Conservation (phyloP, 257 asterid genomes). For the Salvia miltiorrhiza region DNA sequence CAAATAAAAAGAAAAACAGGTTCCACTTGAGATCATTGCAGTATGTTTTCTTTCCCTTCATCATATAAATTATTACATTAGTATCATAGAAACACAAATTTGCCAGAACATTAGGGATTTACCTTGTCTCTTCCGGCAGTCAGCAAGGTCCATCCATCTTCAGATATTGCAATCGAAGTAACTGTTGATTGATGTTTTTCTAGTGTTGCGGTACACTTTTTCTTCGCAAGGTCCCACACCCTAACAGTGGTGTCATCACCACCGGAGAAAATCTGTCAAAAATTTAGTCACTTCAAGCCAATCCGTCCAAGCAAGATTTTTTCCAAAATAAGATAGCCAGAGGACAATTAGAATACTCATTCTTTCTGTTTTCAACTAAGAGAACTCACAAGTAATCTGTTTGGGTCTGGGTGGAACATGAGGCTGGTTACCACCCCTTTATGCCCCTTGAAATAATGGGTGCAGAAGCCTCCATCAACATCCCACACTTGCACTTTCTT, state of each 20-base stretch:
- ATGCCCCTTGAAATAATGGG: conserved; percentile 96
- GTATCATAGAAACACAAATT: background rate
- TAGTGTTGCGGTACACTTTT: conserved; percentile 69
- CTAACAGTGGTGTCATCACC: conserved; percentile 76
- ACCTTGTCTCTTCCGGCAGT: conserved; percentile 97
- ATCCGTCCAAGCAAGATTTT: background rate
- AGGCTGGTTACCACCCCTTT: conserved; percentile 85
- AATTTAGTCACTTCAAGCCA: conserved; percentile 13
- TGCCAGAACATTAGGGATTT: conserved; percentile 7
- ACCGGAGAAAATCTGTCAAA: conserved; percentile 72
- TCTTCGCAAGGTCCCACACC: conserved; percentile 79
- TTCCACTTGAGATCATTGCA: background rate
- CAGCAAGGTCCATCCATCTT: conserved; percentile 87
- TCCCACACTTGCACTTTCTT: conserved; percentile 96
- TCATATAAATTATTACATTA: background rate
- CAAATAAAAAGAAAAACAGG: background rate
- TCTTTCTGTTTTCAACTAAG: background rate
- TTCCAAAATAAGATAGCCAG: background rate
- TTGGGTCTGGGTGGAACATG: conserved; percentile 80
- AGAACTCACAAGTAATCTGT: conserved; percentile 66
- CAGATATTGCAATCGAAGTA: conserved; percentile 84
- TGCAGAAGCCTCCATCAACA: conserved; percentile 90
- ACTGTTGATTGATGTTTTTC: conserved; percentile 86
- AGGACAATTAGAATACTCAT: background rate
- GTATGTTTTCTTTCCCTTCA: background rate